Percentiles rank a stretch among this genome's conserved stretches.
Conservation (phyloP, 2,329 filamentous ascomycete species). For the Salinomyces thailandicus region DNA sequence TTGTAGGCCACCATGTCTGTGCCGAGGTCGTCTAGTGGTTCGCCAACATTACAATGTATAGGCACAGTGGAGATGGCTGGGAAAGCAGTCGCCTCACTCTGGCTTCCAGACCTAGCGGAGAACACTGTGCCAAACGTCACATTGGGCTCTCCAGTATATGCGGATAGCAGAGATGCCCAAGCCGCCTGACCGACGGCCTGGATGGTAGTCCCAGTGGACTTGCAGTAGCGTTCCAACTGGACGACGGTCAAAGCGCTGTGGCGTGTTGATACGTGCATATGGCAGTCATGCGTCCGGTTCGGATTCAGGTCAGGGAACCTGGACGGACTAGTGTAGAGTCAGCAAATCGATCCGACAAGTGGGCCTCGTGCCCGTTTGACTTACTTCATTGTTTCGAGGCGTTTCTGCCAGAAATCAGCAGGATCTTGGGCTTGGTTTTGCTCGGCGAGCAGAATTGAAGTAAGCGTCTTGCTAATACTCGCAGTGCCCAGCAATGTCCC, state of each 20-base stretch:
- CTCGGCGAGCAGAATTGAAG: not conserved
- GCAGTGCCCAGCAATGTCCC: not conserved
- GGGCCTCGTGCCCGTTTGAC: no score
- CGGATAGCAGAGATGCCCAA: constrained; percentile 65
- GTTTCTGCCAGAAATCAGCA: constrained; percentile 3
- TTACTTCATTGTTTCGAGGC: constrained; percentile 8
- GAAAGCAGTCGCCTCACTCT: constrained; percentile 52
- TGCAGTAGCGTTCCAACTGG: constrained; percentile 48
- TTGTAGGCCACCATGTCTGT: constrained; percentile 56
- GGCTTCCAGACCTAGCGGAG: constrained; percentile 57
- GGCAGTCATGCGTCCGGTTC: constrained; percentile 32
- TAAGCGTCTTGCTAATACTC: not conserved
- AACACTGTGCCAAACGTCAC: constrained; percentile 74
- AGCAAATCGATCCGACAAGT: no score
- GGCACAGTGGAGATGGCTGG: constrained; percentile 79
- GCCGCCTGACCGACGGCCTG: constrained; percentile 67
- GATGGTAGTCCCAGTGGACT: constrained; percentile 53
- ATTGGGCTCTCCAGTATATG: constrained; percentile 63
- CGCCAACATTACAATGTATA: constrained; percentile 47
- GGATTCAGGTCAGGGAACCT: constrained; percentile 71
- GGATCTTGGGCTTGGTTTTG: not conserved
- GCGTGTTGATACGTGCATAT: constrained; percentile 27
- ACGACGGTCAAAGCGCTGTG: constrained; percentile 32
- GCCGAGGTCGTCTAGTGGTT: constrained; percentile 49
- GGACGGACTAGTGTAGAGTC: no score